Base-by-base conservation (phyloP, 2,329 filamentous ascomycete genomes). In the Fusarium anthophilum region DNA sequence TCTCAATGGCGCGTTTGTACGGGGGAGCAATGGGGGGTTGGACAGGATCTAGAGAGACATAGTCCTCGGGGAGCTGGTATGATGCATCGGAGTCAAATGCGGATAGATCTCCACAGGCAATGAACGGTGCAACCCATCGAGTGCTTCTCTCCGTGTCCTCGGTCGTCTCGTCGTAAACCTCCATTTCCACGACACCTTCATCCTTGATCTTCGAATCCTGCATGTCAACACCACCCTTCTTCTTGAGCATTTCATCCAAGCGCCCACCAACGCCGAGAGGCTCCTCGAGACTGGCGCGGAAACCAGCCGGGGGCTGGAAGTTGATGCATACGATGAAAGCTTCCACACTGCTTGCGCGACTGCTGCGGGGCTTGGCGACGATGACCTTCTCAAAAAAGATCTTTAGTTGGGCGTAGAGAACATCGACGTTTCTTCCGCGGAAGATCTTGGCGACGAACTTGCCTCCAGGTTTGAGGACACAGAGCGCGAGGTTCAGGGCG, bases 401-500 rank as follows among this genome's bases (percentile, higher is more conserved):
- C 81, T 95, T 96, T 60, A 99, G 89, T 82, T 99, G 96, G 5
- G 95, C 95, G 80, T 96, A 98, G 14, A 99, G 89, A 30, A 98
- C 86, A 80, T 98, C 96, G n/a, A 98, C 95, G 79, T 98, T 96
- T 77, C 95, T 92, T 22, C 94, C 95, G 22, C 96, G 87, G 85
- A 99, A 99, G 70, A 99, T 98, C 86, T 99, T 99, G 68, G 96
- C 96, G 13, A 99, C 96, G 78, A 99, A 99, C 79, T 94, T 97
- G 72, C 96, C 96, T 48, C 96, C 96, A 0, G 95, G 95, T 68
- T 93, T 93, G 28, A 99, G 89, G 18, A 99, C 95, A 80, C 96
- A 97, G 18, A 98, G 90, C 1, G 96, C 95, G 6, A 99, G 90
- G 81, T 98, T 98, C 26, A 99, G 89, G 0, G 96, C 96, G 0